phyloP scores from a whole-genome alignment of 345 rosid genomes.

The Populus nigra region DNA sequence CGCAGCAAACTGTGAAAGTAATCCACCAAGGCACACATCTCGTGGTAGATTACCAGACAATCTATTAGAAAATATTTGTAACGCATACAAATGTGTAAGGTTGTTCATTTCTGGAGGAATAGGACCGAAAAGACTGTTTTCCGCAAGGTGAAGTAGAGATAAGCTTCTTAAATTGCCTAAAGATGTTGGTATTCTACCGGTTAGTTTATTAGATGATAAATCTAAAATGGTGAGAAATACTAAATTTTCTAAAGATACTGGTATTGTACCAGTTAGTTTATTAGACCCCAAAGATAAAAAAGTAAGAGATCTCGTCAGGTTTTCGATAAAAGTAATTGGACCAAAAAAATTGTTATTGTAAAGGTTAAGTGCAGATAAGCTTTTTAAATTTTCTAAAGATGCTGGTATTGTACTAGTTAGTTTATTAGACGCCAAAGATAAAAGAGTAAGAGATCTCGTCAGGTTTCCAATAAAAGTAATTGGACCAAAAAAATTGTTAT shows the following conservation, averaged over 20 bases:
- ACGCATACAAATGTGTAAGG: background rate
- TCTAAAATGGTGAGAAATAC: background rate
- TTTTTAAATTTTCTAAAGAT: background rate
- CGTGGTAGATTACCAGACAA: background rate
- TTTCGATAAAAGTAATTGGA: background rate
- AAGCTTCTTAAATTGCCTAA: background rate
- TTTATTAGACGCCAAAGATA: background rate
- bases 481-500: background rate
- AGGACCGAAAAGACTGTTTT: background rate
- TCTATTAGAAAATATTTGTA: background rate
- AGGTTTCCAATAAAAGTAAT: background rate
- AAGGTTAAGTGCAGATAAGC: background rate
- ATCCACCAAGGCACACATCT: background rate
- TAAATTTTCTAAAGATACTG: background rate
- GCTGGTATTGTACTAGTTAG: background rate
- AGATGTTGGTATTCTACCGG: background rate
- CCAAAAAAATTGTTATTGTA: background rate
- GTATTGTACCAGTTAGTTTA: background rate
- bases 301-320: background rate
- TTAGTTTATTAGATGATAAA: background rate
- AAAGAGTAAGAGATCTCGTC: background rate
- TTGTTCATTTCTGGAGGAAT: background rate
- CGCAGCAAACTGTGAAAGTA: accelerated
- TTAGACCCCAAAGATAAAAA: background rate
- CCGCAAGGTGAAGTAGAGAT: background rate